Percentiles rank a stretch among this genome's conserved stretches.
Conservation (phyloP, 139 green algal genomes). For the Ettlia oleoabundans region DNA sequence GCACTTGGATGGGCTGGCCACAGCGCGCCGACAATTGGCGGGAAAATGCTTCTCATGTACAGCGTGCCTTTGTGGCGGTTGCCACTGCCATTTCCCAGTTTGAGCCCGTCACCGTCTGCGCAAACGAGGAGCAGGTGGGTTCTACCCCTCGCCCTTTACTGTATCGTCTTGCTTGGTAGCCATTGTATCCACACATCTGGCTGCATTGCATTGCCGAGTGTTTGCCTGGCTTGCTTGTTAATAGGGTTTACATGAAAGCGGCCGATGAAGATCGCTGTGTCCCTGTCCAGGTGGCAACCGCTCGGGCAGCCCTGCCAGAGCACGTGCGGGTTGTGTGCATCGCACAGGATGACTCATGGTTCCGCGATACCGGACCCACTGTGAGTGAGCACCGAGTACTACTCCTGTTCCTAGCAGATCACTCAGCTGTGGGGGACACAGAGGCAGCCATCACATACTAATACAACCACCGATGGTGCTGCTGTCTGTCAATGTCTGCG, state of each 20-base stretch:
- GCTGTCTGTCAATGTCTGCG: not conserved
- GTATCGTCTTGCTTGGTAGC: too few species aligned
- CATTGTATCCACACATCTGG: too few species aligned
- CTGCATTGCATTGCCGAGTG: too few species aligned
- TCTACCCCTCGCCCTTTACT: too few species aligned
- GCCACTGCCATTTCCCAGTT: slow-evolving; percentile 56
- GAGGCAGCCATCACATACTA: too few species aligned
- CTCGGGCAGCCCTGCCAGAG: slow-evolving; percentile 8
- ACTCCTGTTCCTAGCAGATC: too few species aligned
- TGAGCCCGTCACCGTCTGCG: slow-evolving; percentile 58
- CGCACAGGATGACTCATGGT: slow-evolving; percentile 57
- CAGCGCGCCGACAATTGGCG: slow-evolving; percentile 62
- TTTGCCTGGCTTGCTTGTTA: not conserved
- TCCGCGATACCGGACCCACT: slow-evolving; percentile 56
- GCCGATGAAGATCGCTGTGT: not conserved
- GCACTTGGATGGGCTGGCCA: slow-evolving; percentile 55
- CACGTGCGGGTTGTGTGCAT: slow-evolving; percentile 38
- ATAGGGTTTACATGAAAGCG: too few species aligned
- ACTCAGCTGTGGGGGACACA: not conserved
- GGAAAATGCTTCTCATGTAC: slow-evolving; percentile 35
- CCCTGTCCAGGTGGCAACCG: slow-evolving; percentile 24
- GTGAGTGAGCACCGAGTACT: slow-evolving; percentile 24
- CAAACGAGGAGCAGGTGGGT: slow-evolving; percentile 25
- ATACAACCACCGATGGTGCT: not conserved
- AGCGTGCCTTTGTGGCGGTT: slow-evolving; percentile 59